Evolutionary conservation across 1,284 basidiomycete species (phyloP), one percentile per base, ranked within the genome.

Genomic region (Peniophora sp.): DNA sequence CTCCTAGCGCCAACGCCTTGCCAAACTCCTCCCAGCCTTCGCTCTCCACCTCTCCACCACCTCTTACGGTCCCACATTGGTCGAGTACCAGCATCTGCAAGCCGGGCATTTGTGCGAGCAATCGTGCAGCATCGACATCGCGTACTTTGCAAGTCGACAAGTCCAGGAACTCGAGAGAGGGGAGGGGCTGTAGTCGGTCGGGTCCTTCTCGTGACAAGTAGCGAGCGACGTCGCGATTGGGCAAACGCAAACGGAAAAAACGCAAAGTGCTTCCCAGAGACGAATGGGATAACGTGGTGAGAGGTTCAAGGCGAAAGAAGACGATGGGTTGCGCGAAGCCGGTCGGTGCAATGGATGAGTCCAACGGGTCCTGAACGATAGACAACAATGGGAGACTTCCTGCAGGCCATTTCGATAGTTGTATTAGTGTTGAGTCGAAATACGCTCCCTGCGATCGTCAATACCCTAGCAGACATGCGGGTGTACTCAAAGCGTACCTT

Each of bases 321-420:
- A 87, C 83, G 48, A 89, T 65, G 0, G 86, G 85, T 58, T 89
- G 85, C 1, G 86, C 85, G 53, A 89, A 89, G 50, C 58, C 50
- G 53, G 48, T 55, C 51, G 61, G 57, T 14, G 66, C 63, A 52
- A 67, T 61, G 35, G 59, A 52, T 2, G 69, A 60, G 36, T 74
- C 71, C 8, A 79, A 64, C 1, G 79, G 77, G 53, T 88, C 85
- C 63, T 89, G 85, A 10, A 84, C 69, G 46, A 88, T 76, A 1
- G 83, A 87, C 1, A 88, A 60, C 0, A 65, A 64, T 1, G 69
- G 65, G 1, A 85, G 63, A 20, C 19, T 20, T 5, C 59, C 53
- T 3, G 67, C 53, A 2, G 81, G 79, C 85, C 86, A 88, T 43
- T 61, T 63, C 2, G 82, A 69, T 44, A 88, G 64, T 2, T 74